A percentile compares a stretch with the other conserved stretches of the same genome.
Evolutionary conservation across 2,329 filamentous ascomycete species (phyloP).

Genomic region (Plectosphaerella sp.): DNA sequence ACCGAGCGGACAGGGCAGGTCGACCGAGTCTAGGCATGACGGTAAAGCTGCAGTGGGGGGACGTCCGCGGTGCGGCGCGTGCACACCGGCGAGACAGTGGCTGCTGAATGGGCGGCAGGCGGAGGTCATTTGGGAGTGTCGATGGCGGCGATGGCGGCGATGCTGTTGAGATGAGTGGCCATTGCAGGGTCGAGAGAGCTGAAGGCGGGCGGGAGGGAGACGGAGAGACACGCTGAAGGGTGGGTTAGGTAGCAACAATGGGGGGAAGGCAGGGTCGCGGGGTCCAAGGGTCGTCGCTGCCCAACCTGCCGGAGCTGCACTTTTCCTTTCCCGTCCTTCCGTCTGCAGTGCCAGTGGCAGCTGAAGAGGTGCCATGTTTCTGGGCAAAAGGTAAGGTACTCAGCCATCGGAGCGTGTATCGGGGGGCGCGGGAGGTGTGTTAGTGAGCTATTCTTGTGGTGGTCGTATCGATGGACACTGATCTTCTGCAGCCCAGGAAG

Average conservation of each 20-base stretch:
- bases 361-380: not conserved
- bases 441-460: not conserved
- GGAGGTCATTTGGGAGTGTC: not conserved
- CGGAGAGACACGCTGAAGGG: not conserved
- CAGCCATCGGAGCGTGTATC: no score
- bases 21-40: no score
- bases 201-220: not conserved
- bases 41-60: no score
- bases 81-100: constrained; percentile 10
- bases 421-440: not conserved
- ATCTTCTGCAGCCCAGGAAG: not conserved
- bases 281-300: constrained; percentile 11
- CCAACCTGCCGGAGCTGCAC: constrained; percentile 7
- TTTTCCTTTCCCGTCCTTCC: no score
- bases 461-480: no score
- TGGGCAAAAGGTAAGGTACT: not conserved
- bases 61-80: no score
- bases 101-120: constrained; percentile 7
- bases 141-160: not conserved
- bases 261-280: not conserved
- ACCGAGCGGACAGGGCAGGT: no score
- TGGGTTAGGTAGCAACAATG: constrained; percentile 1
- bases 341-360: not conserved
- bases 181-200: not conserved
- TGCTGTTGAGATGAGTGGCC: not conserved